phyloP scores from a whole-genome alignment of 2,329 filamentous ascomycete species.

The Phaeomoniella chlamydospora region DNA sequence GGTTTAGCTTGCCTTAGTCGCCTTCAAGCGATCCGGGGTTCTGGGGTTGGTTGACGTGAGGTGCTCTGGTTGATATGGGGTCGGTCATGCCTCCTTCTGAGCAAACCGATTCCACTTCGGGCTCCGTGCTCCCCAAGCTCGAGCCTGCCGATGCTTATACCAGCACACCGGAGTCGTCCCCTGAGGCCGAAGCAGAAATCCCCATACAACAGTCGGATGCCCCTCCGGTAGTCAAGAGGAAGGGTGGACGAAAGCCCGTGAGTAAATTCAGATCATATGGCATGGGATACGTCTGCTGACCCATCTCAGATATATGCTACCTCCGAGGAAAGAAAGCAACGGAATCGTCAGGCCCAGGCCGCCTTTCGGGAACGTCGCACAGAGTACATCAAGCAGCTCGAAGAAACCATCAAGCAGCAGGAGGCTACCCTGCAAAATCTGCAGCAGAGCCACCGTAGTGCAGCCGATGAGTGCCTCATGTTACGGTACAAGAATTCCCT shows the following conservation, averaged over 20 bases:
- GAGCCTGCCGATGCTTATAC: slow-evolving; percentile 26
- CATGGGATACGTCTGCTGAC: slow-evolving; percentile 2
- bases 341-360: slow-evolving; percentile 92
- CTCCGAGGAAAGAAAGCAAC: slow-evolving; percentile 94
- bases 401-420: slow-evolving; percentile 93
- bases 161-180: slow-evolving; percentile 28
- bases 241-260: slow-evolving; percentile 95
- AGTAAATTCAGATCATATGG: slow-evolving; percentile 21
- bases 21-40: background rate
- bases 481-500: slow-evolving; percentile 96
- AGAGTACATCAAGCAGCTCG: slow-evolving; percentile 98
- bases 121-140: slow-evolving; percentile 24
- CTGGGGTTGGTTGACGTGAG: background rate
- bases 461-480: slow-evolving; percentile 95
- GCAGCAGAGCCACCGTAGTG: slow-evolving; percentile 85
- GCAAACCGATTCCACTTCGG: slow-evolving; percentile 24
- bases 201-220: slow-evolving; percentile 18
- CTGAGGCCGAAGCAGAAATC: slow-evolving; percentile 16
- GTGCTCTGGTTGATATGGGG: slow-evolving; percentile 21
- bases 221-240: slow-evolving; percentile 64
- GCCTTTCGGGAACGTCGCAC: slow-evolving; percentile 93
- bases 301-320: slow-evolving; percentile 78
- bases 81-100: slow-evolving; percentile 26
- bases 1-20: background rate
- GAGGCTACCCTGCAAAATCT: slow-evolving; percentile 86